These are phyloP conservation scores for Rubia peregrina DNA, from an alignment of 305 asterid species.

Conservation along the genomic window DNA sequence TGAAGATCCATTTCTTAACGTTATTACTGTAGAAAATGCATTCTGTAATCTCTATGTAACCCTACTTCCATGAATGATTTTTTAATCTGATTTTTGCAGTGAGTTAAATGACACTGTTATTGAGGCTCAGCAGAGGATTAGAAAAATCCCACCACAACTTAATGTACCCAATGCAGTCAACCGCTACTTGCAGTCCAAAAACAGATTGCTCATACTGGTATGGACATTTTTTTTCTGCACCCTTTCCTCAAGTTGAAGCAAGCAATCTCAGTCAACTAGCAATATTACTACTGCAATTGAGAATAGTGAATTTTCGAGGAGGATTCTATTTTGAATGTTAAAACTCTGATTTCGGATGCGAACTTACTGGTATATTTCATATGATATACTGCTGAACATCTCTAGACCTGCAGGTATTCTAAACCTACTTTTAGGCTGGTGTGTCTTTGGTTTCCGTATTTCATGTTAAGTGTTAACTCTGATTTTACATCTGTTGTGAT, in stretches of 20 bases:
- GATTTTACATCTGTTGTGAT: neutral
- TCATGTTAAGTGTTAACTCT: neutral
- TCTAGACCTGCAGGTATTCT: neutral
- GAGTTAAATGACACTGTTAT: constrained; percentile 92
- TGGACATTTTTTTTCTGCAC: neutral
- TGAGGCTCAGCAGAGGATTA: constrained; percentile 85
- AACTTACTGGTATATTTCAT: neutral
- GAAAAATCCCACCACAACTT: constrained; percentile 68
- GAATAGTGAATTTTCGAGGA: neutral
- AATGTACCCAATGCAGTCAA: constrained; percentile 47
- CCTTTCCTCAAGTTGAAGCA: constrained; percentile 4
- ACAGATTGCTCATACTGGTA: constrained; percentile 87
- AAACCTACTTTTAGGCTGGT: too few relatives aligned
- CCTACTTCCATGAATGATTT: neutral
- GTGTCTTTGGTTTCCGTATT: too few relatives aligned
- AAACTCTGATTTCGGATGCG: neutral
- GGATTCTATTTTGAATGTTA: neutral
- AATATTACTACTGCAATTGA: neutral
- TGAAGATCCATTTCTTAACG: neutral
- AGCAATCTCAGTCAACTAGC: neutral
- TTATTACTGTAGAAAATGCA: neutral
- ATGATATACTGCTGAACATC: neutral
- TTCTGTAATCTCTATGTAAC: neutral
- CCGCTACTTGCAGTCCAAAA: constrained; percentile 57
- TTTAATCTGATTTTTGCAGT: constrained; percentile 40